These are phyloP conservation scores for Hydrangea macrophylla DNA, from an alignment of 148 eudicot species.

Conservation along the genomic window DNA sequence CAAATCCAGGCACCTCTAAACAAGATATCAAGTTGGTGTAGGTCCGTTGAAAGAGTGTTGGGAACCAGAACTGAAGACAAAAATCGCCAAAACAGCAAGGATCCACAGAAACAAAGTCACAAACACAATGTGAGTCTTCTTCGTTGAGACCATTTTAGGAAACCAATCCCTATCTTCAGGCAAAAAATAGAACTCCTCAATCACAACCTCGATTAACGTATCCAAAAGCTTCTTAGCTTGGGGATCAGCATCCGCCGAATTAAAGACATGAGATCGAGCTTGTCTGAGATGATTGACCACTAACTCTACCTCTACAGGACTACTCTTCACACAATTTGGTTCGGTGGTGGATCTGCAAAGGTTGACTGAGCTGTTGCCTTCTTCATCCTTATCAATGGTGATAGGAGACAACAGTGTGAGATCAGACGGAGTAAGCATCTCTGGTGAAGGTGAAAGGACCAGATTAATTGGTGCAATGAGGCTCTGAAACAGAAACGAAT, in stretches of 20 bases:
- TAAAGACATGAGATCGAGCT: conserved; percentile 33
- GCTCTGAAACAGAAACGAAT: conserved; percentile 26
- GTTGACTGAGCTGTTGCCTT: neutral
- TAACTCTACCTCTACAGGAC: conserved; percentile 35
- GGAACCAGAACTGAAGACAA: conserved; percentile 13
- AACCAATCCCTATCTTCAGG: conserved; percentile 37
- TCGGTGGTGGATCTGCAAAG: neutral
- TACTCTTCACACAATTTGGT: conserved; percentile 3
- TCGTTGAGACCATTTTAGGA: conserved; percentile 25
- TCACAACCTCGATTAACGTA: conserved; percentile 32
- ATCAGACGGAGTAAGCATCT: conserved; percentile 23
- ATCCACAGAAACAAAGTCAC: conserved; percentile 35
- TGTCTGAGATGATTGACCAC: conserved; percentile 45
- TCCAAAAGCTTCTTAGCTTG: conserved; percentile 48
- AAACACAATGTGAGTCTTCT: conserved; percentile 21
- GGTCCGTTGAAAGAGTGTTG: conserved; percentile 26
- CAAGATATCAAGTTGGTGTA: conserved; percentile 43
- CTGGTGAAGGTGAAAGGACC: conserved; percentile 13
- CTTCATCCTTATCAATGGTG: conserved; percentile 19
- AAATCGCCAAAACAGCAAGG: conserved; percentile 17
- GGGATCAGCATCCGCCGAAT: conserved; percentile 31
- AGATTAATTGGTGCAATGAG: conserved; percentile 16
- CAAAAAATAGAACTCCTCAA: conserved; percentile 37
- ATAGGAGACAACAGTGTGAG: conserved; percentile 29
- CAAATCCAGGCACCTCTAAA: neutral